Evolutionary conservation across 1,139 yeast species (phyloP).

Genomic region (Pichia kudriavzevii): DNA sequence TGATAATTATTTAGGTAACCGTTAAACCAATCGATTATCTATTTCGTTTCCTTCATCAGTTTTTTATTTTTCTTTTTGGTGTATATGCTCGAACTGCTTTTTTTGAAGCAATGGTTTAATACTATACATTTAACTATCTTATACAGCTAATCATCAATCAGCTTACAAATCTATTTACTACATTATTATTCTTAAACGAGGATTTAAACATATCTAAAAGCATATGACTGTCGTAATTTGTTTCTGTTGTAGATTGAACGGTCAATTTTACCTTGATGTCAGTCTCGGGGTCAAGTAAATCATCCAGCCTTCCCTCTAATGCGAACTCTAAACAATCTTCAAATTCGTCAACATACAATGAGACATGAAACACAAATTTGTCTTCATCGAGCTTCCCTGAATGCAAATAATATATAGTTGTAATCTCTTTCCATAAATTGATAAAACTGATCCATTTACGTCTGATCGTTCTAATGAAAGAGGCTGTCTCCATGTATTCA

Average conservation of each 20-base stretch:
- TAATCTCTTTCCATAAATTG: slow-evolving; percentile 14
- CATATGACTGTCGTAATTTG: neutral
- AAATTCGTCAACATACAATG: too few relatives aligned
- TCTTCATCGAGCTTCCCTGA: slow-evolving; percentile 1
- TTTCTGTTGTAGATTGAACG: neutral
- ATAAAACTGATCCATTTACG: slow-evolving; percentile 8
- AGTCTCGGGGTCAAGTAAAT: slow-evolving; percentile 5
- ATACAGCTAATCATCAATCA: too few relatives aligned
- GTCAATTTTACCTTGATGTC: slow-evolving; percentile 1
- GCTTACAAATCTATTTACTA: slow-evolving; percentile 10
- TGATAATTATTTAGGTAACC: neutral
- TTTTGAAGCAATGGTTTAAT: too few relatives aligned
- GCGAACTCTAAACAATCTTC: too few relatives aligned
- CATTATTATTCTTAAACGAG: slow-evolving; percentile 3
- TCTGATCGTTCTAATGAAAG: slow-evolving; percentile 4
- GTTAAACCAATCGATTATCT: too few relatives aligned
- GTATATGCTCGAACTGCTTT: too few relatives aligned
- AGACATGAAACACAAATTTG: slow-evolving; percentile 3
- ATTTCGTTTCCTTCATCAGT: neutral
- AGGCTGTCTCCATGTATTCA: neutral
- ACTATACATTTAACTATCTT: too few relatives aligned
- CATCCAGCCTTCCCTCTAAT: too few relatives aligned
- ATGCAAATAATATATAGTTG: slow-evolving; percentile 9
- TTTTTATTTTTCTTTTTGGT: neutral
- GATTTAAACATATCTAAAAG: neutral